Percentiles rank a stretch among this genome's conserved stretches.
phyloP scores from a whole-genome alignment of 257 asterid genomes.

The Penstemon eatonii region DNA sequence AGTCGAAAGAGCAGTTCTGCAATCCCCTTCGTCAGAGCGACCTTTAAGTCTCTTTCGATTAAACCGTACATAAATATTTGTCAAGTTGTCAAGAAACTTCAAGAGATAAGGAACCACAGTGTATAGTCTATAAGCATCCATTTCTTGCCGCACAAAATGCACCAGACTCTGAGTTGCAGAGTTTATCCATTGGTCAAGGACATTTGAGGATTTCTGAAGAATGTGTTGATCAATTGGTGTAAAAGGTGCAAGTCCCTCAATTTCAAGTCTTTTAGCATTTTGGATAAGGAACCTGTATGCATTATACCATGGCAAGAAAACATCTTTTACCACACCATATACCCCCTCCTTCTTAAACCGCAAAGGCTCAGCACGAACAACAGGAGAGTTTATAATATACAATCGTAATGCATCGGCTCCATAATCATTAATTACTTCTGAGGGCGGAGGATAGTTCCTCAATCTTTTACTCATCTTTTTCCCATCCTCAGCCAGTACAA shows the following conservation, averaged over 20 bases:
- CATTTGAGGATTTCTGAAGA: constrained; percentile 78
- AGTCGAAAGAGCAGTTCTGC: constrained; percentile 90
- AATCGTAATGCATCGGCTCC: constrained; percentile 97
- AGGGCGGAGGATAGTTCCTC: constrained; percentile 94
- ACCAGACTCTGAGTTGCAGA: constrained; percentile 94
- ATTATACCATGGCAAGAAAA: constrained; percentile 97
- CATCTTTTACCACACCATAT: constrained; percentile 84
- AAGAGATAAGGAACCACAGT: constrained; percentile 93
- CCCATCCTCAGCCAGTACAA: constrained; percentile 96
- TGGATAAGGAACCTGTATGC: constrained; percentile 99
- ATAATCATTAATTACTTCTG: constrained; percentile 84
- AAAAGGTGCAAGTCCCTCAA: constrained; percentile 84
- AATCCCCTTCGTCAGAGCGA: constrained; percentile 88
- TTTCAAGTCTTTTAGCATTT: constrained; percentile 90
- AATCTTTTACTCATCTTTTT: constrained; percentile 97
- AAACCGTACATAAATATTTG: constrained; percentile 92
- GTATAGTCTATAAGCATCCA: constrained; percentile 92
- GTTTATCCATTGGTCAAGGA: constrained; percentile 94
- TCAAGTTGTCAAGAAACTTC: constrained; percentile 84
- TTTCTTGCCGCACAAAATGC: constrained; percentile 89
- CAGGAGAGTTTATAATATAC: constrained; percentile 95
- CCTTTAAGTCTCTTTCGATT: constrained; percentile 94
- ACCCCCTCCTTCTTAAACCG: constrained; percentile 96
- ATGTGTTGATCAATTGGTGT: constrained; percentile 65
- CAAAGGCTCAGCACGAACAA: constrained; percentile 97